Percentiles rank a stretch among this genome's conserved stretches.
These are phyloP conservation scores for Dendrocalamus sinicus DNA, from an alignment of 176 grass and related monocot genomes.

Conservation along the genomic window DNA sequence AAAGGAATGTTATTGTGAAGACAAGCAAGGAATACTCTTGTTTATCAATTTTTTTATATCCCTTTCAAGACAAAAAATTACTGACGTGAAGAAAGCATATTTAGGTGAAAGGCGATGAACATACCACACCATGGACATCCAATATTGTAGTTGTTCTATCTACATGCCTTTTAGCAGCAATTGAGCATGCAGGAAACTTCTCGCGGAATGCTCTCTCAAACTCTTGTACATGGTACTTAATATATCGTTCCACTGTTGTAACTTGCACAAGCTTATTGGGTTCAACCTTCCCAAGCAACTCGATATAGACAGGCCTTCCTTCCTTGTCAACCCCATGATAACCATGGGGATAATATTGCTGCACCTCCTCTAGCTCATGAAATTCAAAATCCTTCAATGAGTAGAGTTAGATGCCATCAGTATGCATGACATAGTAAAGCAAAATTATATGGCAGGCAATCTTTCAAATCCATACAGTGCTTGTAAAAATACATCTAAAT, in stretches of 20 bases:
- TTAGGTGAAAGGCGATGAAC: constrained; percentile 34
- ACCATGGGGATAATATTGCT: constrained; percentile 88
- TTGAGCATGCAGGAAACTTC: constrained; percentile 91
- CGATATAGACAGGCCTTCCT: constrained; percentile 95
- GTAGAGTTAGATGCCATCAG: constrained; percentile 39
- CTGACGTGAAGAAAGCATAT: constrained; percentile 35
- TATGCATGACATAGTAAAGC: background rate
- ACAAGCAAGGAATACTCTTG: constrained; percentile 7
- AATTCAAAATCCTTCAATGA: constrained; percentile 93
- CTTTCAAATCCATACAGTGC: background rate
- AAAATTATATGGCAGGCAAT: constrained; percentile 9
- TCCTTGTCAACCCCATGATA: constrained; percentile 97
- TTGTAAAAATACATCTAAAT: constrained; percentile 5
- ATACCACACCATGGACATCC: constrained; percentile 97
- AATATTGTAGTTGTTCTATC: constrained; percentile 92
- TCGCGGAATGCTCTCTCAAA: constrained; percentile 93
- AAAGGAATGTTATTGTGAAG: constrained; percentile 9
- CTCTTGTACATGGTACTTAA: constrained; percentile 95
- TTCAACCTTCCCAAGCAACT: constrained; percentile 93
- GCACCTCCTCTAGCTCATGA: constrained; percentile 90
- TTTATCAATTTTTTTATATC: constrained; percentile 23
- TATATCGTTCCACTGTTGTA: constrained; percentile 85
- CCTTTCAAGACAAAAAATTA: constrained; percentile 6
- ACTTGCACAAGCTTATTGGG: constrained; percentile 89
- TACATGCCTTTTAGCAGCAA: constrained; percentile 92